phyloP scores from a whole-genome alignment of 2,329 filamentous ascomycete species.

The Pyrenophora tritici-repentis region DNA sequence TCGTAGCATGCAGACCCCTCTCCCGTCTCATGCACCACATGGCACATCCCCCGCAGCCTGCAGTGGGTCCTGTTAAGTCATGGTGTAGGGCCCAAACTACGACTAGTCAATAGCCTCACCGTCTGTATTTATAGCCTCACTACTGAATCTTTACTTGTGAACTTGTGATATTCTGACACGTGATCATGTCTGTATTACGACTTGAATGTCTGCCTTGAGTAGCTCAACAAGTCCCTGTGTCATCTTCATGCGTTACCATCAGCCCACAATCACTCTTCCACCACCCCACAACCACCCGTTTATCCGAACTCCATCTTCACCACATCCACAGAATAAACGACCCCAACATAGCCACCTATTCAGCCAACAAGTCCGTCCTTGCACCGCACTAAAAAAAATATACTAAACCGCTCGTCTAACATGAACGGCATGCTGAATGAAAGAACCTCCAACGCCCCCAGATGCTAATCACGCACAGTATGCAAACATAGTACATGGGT shows the following conservation, averaged over 20 bases:
- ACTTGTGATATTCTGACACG: no score
- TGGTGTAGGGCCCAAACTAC: no score
- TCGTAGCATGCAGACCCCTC: no score
- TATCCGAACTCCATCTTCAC: no score
- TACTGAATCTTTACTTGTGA: no score
- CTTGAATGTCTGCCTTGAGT: no score
- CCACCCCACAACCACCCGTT: no score
- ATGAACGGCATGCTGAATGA: slow-evolving; percentile 1
- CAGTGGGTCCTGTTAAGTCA: no score
- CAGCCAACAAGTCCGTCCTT: not conserved
- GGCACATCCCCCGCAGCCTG: not conserved
- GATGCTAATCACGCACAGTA: slow-evolving; percentile 32
- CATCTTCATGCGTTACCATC: no score
- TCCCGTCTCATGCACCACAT: not conserved
- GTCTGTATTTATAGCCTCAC: not conserved
- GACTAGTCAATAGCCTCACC: not conserved
- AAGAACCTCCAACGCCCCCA: slow-evolving; percentile 22
- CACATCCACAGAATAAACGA: not conserved
- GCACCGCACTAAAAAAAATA: not conserved
- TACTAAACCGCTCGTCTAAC: slow-evolving; percentile 7
- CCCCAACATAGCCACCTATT: not conserved
- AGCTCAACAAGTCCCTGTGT: no score
- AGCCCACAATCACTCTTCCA: no score
- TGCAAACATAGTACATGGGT: slow-evolving; percentile 23
- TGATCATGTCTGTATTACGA: not conserved